Conservation (phyloP, 169 alveolate species). For the Eimeria maxima region DNA sequence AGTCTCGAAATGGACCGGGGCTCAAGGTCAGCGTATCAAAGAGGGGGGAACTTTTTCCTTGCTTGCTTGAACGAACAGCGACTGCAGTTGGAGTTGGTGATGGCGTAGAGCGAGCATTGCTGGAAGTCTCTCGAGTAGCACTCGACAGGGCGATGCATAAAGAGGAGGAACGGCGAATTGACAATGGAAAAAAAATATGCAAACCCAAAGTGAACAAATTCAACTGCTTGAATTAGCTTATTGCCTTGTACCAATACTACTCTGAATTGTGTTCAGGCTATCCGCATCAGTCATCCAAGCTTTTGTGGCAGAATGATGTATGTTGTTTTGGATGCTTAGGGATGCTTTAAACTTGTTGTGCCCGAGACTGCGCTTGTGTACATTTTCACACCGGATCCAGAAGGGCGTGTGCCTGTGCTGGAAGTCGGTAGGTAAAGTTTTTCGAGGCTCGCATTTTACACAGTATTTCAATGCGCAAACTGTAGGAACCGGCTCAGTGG, state of each 20-base stretch:
- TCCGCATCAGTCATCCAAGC: not conserved
- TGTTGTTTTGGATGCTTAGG: slow-evolving; percentile 36
- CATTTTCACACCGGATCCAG: slow-evolving; percentile 59
- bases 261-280: not conserved
- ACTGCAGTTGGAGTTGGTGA: slow-evolving; percentile 82
- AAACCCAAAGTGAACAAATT: slow-evolving; percentile 66
- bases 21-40: slow-evolving; percentile 74
- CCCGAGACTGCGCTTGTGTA: slow-evolving; percentile 77
- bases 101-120: slow-evolving; percentile 72
- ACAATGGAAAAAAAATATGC: slow-evolving; percentile 79
- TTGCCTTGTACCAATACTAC: not conserved
- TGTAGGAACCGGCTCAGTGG: not conserved
- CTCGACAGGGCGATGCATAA: slow-evolving; percentile 80
- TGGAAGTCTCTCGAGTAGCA: slow-evolving; percentile 74
- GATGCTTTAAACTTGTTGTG: slow-evolving; percentile 78
- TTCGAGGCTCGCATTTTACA: not conserved
- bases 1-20: slow-evolving; percentile 81
- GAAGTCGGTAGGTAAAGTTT: slow-evolving; percentile 42
- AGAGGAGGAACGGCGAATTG: slow-evolving; percentile 79
- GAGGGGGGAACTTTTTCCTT: slow-evolving; percentile 80
- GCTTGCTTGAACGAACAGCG: slow-evolving; percentile 77
- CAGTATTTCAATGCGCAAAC: not conserved
- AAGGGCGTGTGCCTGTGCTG: slow-evolving; percentile 74
- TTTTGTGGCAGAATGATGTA: not conserved
- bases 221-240: not conserved